Evolutionary conservation across 352 stramenopile genomes (phyloP), one percentile per base, ranked within the genome.

Genomic region (Globisporangium paroecandrum): DNA sequence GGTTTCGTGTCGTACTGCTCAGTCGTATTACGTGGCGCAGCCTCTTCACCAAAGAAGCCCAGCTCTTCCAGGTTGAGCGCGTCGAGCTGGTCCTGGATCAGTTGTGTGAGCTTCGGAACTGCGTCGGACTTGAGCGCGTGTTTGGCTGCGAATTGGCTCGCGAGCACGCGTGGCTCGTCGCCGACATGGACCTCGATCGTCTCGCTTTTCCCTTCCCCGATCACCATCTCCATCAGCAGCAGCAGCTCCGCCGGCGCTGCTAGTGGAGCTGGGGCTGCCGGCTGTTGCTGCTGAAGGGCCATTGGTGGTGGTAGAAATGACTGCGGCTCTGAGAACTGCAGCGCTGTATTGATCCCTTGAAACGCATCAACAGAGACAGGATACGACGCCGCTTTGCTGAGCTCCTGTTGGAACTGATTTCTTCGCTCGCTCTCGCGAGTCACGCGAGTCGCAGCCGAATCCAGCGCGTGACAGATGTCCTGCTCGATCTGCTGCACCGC

Each of bases 211-310:
- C 81, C 87, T 60, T 91, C 76, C 13, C 80, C 77, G 56, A 93
- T 92, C 41, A 93, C 74, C 3, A 94, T 76, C 34, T 94, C 87
- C 78, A 94, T 91, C 49, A 93, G 43, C 12, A 94, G 55, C 51
- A 93, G 68, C 18, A 94, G 72, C 58, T 93, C 80, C 1, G 68
- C 34, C 68, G 53, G 47, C 24, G n/a, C n/a, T 64, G 34, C 6
- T 15, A n/a, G 2, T 38, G 38, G 38, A 6, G n/a, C 47, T 65
- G 47, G 6, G 38, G 47, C 5, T 54, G 2, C 20, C 13, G 51
- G 25, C 0, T 57, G 13, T 4, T 66, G 46, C 3, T 25, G 38
- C 36, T 20, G 62, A 46, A 22, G 4, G 15, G 15, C 9, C 47
- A 53, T 46, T 67, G 62, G 1, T n/a, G 46, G n/a, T n/a, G 46